Evolutionary conservation across 176 grass and related monocot genomes (phyloP).

Genomic region (Eragrostis nindensis): DNA sequence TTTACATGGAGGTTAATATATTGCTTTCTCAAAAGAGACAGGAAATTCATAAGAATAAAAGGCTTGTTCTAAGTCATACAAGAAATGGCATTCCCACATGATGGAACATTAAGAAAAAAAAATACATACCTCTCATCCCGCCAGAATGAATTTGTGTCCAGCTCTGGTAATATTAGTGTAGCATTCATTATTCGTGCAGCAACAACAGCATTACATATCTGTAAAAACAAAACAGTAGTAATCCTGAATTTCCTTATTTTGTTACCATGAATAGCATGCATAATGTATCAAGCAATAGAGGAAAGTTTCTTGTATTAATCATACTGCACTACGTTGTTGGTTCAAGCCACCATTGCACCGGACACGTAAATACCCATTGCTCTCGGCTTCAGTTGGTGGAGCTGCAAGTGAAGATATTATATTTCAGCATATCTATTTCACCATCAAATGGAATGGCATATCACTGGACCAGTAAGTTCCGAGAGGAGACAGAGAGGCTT

Average conservation of each 20-base stretch:
- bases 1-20: background rate
- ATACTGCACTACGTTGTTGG: conserved; percentile 95
- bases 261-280: conserved; percentile 36
- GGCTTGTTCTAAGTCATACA: background rate
- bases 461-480: background rate
- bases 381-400: conserved; percentile 74
- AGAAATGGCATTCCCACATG: background rate
- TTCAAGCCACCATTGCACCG: conserved; percentile 97
- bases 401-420: conserved; percentile 58
- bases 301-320: conserved; percentile 40
- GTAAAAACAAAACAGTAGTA: conserved; percentile 36
- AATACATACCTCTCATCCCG: conserved; percentile 82
- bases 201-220: conserved; percentile 99
- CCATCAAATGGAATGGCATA: background rate
- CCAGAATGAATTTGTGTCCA: conserved; percentile 99
- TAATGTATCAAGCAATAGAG: conserved; percentile 28
- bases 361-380: conserved; percentile 84
- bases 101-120: conserved; percentile 38
- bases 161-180: conserved; percentile 85
- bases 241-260: conserved; percentile 29
- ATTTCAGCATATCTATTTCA: conserved; percentile 39
- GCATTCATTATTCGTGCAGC: conserved; percentile 97
- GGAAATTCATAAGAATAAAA: background rate
- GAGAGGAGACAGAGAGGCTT: conserved; percentile 39
- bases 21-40: background rate